Percentiles rank a stretch among this genome's conserved stretches.
Conservation (phyloP, 805 yeast genomes). For the Ogataea trehaloabstinens region DNA sequence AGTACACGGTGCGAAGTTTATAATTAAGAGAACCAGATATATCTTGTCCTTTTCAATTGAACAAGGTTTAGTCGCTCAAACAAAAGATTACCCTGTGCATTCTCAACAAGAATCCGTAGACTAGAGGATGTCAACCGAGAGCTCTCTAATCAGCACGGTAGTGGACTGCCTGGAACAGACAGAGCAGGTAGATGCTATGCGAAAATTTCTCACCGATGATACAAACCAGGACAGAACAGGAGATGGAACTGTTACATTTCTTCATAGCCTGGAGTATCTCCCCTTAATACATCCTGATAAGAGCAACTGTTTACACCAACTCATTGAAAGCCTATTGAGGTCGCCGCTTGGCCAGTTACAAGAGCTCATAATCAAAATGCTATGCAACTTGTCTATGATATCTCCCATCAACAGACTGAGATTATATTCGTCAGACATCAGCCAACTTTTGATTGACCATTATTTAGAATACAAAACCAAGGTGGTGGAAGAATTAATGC, state of each 20-base stretch:
- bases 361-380: slow-evolving; percentile 12
- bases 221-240: background rate
- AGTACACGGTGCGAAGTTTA: no score
- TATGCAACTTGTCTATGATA: slow-evolving; percentile 12
- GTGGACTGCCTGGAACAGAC: slow-evolving; percentile 4
- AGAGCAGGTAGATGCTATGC: background rate
- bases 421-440: slow-evolving; percentile 12
- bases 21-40: no score
- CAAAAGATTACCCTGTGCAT: no score
- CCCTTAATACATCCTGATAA: slow-evolving; percentile 6
- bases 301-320: background rate
- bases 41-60: no score
- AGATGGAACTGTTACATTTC: slow-evolving; percentile 9
- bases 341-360: slow-evolving; percentile 2
- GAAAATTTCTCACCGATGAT: background rate
- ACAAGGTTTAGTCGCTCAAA: no score
- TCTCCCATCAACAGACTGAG: slow-evolving; percentile 23
- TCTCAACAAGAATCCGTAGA: no score
- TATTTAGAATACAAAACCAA: background rate
- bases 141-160: background rate
- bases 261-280: slow-evolving; percentile 9
- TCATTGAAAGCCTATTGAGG: slow-evolving; percentile 4
- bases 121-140: background rate
- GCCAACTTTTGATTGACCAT: slow-evolving; percentile 9
- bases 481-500: slow-evolving; percentile 3